Base-by-base conservation (phyloP, 768 basidiomycete genomes). In the Tricholoma terreum region DNA sequence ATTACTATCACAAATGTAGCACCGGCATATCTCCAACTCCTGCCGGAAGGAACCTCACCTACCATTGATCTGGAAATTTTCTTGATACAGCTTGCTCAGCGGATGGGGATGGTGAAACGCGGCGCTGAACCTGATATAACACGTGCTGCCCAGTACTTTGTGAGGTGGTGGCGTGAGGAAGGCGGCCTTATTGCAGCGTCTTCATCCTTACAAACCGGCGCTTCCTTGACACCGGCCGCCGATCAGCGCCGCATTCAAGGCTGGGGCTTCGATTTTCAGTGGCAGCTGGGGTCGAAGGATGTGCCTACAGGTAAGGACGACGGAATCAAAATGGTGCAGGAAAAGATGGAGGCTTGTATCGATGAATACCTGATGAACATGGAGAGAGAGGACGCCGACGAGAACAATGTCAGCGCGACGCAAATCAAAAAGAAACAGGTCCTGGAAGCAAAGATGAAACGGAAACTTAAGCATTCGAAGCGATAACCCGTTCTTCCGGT, bases 261-360 rank as follows among this genome's bases (percentile, higher is more conserved):
- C 2, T 92, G 90, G 90, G 90, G 90, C 52, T 91, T 92, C 66
- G 90, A 92, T 71, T 83, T 92, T 58, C 86, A 92, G 69, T 90
- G 89, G 90, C 70, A 75, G 42, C 45, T 77, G 49, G 55, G 55
- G 19, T 62, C 72, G 33, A 68, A 73, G 19, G 73, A 74, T 12
- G 54, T 65, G 58, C 51, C 27, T 50, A 52, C 40, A 58, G 60
- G 10, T 33, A 58, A 54, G 57, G 63, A 64, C 42, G 67, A 70
- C 45, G 67, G 60, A 50, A 69, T 64, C 49, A 62, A 57, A 21
- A 56, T 75, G 33, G 71, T 89, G 2, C 86, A 89, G 67, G 68
- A 70, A 30, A 83, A 83, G 67, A 92, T 92, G 89, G 89, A 88
- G 65, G 70, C 66, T 17, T 85, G 85, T 68, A 87, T 92, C 52